Conservation (phyloP, 2,329 filamentous ascomycete species). For the Ramularia endophylla region DNA sequence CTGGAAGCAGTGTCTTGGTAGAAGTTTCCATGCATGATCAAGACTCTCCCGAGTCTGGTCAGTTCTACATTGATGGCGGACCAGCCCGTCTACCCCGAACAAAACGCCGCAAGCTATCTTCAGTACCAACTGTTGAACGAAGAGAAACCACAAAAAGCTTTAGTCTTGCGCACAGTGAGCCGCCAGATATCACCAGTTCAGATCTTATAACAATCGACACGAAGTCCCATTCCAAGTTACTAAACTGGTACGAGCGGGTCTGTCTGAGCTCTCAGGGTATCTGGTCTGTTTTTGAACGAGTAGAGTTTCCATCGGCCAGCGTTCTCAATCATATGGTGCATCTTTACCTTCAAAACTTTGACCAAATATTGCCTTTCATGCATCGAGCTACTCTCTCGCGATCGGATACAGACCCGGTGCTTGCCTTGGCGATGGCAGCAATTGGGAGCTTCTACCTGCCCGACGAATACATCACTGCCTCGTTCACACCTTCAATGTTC, state of each 20-base stretch:
- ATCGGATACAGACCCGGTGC: slow-evolving; percentile 14
- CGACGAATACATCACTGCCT: slow-evolving; percentile 3
- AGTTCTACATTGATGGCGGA: slow-evolving; percentile 24
- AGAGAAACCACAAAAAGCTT: no score
- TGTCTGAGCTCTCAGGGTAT: no score
- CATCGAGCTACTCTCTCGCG: slow-evolving; percentile 19
- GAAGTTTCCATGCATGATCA: background rate
- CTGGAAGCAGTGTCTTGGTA: slow-evolving; percentile 5
- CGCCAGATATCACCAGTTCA: no score
- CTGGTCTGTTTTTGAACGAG: slow-evolving; percentile 16
- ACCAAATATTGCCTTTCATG: slow-evolving; percentile 27
- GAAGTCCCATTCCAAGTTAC: no score
- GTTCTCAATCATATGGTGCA: slow-evolving; percentile 22
- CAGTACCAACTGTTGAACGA: background rate
- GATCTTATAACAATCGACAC: no score
- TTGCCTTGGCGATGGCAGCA: slow-evolving; percentile 25
- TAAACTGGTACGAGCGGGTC: no score
- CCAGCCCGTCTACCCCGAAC: slow-evolving; percentile 18
- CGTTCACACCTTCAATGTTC: slow-evolving; percentile 12
- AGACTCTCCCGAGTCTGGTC: slow-evolving; percentile 8
- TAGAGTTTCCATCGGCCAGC: slow-evolving; percentile 19
- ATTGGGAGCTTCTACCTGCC: slow-evolving; percentile 24
- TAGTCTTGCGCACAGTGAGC: no score
- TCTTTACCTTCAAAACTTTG: slow-evolving; percentile 26
- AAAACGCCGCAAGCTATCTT: slow-evolving; percentile 15